These are phyloP conservation scores for Syncephalastrum sp. DNA, from an alignment of 371 early-diverging fungal genomes.

Conservation along the genomic window DNA sequence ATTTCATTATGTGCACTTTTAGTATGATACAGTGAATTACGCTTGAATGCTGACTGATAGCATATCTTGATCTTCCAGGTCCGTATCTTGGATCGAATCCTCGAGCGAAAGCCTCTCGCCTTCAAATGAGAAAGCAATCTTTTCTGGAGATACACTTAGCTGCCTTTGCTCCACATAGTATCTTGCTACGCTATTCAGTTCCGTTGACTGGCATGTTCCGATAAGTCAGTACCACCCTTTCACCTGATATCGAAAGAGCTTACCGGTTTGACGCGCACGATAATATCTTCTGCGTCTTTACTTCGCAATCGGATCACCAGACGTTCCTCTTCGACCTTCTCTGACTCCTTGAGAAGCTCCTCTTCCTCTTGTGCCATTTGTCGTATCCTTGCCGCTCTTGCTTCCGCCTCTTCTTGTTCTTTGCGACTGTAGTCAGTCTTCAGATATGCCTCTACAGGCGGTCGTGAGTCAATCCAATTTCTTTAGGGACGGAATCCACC, in stretches of 20 bases:
- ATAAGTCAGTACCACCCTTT: not conserved
- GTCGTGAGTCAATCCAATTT: not conserved
- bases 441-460: conserved; percentile 30
- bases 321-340: conserved; percentile 8
- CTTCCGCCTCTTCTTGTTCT: conserved; percentile 16
- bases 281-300: conserved; percentile 27
- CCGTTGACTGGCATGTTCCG: conserved; percentile 12
- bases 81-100: conserved; percentile 26
- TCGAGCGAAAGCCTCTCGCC: conserved; percentile 29
- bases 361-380: conserved; percentile 19
- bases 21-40: not conserved
- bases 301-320: conserved; percentile 30
- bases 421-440: conserved; percentile 17
- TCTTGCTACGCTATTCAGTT: conserved; percentile 8
- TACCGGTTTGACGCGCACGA: conserved; percentile 34
- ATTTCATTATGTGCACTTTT: too few relatives aligned
- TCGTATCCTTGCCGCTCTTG: too few relatives aligned
- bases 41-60: conserved; percentile 23
- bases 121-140: conserved; percentile 30
- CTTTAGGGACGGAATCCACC: not conserved
- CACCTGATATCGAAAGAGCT: not conserved
- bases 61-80: conserved; percentile 42
- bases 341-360: conserved; percentile 2
- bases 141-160: conserved; percentile 5
- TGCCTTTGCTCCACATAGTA: conserved; percentile 12